These are phyloP conservation scores for Mycena pura DNA, from an alignment of 768 basidiomycete species.

Conservation along the genomic window DNA sequence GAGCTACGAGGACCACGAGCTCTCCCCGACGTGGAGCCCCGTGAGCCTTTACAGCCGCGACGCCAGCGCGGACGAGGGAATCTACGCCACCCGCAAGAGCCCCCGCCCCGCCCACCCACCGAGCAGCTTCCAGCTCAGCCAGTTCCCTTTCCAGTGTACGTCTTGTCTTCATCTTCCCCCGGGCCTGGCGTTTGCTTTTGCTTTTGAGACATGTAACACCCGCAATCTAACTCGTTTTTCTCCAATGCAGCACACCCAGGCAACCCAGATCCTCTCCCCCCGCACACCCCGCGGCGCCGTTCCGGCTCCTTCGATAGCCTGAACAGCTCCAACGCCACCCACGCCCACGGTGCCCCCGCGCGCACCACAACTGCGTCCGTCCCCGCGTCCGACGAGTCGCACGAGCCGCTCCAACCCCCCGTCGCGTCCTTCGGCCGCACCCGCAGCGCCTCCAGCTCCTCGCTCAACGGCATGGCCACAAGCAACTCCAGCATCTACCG, in stretches of 20 bases:
- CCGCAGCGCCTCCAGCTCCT: conserved; percentile 22
- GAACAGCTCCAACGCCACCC: conserved; percentile 31
- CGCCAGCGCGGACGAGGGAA: conserved; percentile 2
- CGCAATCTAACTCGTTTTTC: background rate
- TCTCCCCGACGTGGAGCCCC: conserved; percentile 29
- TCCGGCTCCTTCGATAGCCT: conserved; percentile 51
- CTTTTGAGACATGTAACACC: no score
- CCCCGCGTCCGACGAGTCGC: conserved; percentile 25
- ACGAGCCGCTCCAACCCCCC: conserved; percentile 43
- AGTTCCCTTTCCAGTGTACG: conserved; percentile 47
- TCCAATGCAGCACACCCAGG: conserved; percentile 67
- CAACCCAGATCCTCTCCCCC: conserved; percentile 58
- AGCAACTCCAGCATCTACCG: conserved; percentile 50
- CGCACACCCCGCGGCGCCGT: conserved; percentile 35
- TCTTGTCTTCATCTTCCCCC: background rate
- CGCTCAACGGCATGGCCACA: conserved; percentile 33
- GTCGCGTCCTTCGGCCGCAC: conserved; percentile 50
- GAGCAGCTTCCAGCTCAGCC: conserved; percentile 48
- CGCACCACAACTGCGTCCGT: no score
- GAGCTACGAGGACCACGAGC: conserved; percentile 24
- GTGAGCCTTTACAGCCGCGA: conserved; percentile 25
- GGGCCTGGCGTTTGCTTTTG: background rate
- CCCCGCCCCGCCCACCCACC: conserved; percentile 41
- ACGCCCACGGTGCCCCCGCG: conserved; percentile 22
- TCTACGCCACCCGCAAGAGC: background rate